phyloP scores from a whole-genome alignment of 176 grass and related monocot species.

The Ananas comosus region DNA sequence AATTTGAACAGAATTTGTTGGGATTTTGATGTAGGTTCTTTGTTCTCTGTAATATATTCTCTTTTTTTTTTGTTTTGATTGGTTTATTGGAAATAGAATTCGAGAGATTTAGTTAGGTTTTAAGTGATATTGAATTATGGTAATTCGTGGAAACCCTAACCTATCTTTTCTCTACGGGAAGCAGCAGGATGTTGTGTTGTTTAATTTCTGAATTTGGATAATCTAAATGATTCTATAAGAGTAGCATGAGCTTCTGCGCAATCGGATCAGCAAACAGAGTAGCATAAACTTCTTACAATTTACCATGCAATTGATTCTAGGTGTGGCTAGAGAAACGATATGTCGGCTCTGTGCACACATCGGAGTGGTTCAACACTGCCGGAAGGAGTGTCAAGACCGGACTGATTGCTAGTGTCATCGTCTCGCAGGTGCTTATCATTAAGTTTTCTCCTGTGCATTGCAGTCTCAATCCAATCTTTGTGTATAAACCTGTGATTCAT shows the following conservation, averaged over 20 bases:
- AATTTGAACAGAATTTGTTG: no score
- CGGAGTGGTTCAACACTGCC: conserved; percentile 79
- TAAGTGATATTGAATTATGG: no score
- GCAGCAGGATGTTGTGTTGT: no score
- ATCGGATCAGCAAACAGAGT: neutral
- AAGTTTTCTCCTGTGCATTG: no score
- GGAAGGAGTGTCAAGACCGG: conserved; percentile 71
- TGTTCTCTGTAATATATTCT: no score
- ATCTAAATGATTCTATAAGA: neutral
- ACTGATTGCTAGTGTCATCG: conserved; percentile 73
- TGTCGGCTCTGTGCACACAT: conserved; percentile 49
- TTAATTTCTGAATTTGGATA: no score
- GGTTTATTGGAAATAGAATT: no score
- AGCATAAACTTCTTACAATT: neutral
- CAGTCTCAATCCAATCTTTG: neutral
- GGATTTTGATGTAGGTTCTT: no score
- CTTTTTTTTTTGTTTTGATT: no score
- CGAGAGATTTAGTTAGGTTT: no score
- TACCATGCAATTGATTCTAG: conserved; percentile 12
- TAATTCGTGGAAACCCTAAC: no score
- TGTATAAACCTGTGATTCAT: neutral
- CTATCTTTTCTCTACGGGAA: no score
- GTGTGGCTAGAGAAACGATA: conserved; percentile 74
- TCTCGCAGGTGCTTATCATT: conserved; percentile 43
- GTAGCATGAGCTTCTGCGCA: neutral